These are phyloP conservation scores for Mortierella antarctica DNA, from an alignment of 192 early-diverging fungal genomes.

Conservation along the genomic window DNA sequence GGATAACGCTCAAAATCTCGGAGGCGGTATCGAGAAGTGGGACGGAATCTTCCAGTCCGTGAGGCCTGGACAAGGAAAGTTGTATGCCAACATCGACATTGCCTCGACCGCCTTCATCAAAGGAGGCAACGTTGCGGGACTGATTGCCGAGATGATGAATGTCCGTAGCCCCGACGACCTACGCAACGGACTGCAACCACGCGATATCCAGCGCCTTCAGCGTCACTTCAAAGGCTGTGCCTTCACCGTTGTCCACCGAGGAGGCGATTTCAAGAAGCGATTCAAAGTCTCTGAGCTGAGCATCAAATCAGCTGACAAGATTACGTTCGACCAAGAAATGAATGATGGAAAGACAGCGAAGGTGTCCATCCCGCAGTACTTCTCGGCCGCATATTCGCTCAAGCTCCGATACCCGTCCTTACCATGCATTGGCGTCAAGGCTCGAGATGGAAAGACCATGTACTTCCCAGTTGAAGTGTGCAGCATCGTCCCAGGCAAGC, in stretches of 20 bases:
- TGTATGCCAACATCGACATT: constrained; percentile 67
- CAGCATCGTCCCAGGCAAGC: constrained; percentile 82
- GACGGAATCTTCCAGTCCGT: constrained; percentile 86
- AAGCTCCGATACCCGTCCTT: constrained; percentile 79
- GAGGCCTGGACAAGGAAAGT: constrained; percentile 69
- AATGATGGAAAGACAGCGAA: constrained; percentile 54
- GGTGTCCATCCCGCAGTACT: constrained; percentile 78
- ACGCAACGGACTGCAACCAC: background rate
- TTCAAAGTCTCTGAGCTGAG: constrained; percentile 74
- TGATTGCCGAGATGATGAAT: constrained; percentile 57
- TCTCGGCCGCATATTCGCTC: constrained; percentile 74
- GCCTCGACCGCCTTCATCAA: constrained; percentile 65
- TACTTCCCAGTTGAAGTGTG: constrained; percentile 92
- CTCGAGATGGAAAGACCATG: constrained; percentile 13
- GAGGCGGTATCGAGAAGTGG: constrained; percentile 87
- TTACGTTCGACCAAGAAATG: constrained; percentile 72
- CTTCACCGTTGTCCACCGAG: constrained; percentile 63
- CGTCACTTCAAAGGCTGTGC: constrained; percentile 53
- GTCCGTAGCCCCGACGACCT: constrained; percentile 46
- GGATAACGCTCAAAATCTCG: constrained; percentile 28
- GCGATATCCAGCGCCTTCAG: constrained; percentile 6
- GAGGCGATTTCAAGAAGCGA: constrained; percentile 57
- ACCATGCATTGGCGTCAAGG: constrained; percentile 80
- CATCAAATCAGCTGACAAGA: constrained; percentile 64
- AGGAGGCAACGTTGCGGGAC: constrained; percentile 66